Percentiles rank a stretch among this genome's conserved stretches.
These are phyloP conservation scores for Fusarium tjaetaba DNA, from an alignment of 2,329 filamentous ascomycete genomes.

Conservation along the genomic window DNA sequence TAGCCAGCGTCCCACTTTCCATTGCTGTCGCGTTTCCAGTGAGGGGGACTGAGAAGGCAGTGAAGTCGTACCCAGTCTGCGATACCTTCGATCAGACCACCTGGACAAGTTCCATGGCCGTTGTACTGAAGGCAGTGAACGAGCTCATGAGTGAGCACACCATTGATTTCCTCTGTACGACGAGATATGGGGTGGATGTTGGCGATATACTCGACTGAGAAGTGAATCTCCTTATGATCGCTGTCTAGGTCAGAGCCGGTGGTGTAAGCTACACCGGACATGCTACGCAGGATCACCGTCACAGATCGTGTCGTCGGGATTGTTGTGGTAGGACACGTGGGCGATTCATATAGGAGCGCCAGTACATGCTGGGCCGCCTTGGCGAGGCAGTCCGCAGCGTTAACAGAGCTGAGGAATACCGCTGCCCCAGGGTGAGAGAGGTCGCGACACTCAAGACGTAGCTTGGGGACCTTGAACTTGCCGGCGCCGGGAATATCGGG, in stretches of 20 bases:
- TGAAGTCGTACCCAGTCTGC: constrained; percentile 91
- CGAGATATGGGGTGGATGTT: constrained; percentile 55
- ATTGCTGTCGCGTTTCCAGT: constrained; percentile 74
- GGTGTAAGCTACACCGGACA: constrained; percentile 90
- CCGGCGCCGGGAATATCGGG: constrained; percentile 25
- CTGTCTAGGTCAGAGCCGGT: constrained; percentile 79
- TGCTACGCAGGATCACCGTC: constrained; percentile 81
- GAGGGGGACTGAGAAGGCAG: constrained; percentile 77
- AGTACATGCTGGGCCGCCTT: constrained; percentile 75
- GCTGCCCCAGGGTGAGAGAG: constrained; percentile 67
- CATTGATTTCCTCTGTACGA: constrained; percentile 72
- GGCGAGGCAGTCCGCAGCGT: constrained; percentile 70
- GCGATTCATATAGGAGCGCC: constrained; percentile 72
- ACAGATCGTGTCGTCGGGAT: constrained; percentile 80
- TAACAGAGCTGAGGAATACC: constrained; percentile 74
- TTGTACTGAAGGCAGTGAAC: constrained; percentile 95
- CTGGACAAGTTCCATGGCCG: constrained; percentile 68
- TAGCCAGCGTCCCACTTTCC: constrained; percentile 89
- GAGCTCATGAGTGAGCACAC: constrained; percentile 90
- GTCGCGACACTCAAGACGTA: constrained; percentile 69
- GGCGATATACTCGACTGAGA: constrained; percentile 80
- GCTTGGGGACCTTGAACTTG: constrained; percentile 60
- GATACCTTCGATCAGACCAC: constrained; percentile 88
- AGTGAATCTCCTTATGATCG: constrained; percentile 93
- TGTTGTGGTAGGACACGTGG: constrained; percentile 53